Evolutionary conservation across 2,329 filamentous ascomycete species (phyloP), one percentile per base, ranked within the genome.

Genomic region (Colletotrichum filicis): DNA sequence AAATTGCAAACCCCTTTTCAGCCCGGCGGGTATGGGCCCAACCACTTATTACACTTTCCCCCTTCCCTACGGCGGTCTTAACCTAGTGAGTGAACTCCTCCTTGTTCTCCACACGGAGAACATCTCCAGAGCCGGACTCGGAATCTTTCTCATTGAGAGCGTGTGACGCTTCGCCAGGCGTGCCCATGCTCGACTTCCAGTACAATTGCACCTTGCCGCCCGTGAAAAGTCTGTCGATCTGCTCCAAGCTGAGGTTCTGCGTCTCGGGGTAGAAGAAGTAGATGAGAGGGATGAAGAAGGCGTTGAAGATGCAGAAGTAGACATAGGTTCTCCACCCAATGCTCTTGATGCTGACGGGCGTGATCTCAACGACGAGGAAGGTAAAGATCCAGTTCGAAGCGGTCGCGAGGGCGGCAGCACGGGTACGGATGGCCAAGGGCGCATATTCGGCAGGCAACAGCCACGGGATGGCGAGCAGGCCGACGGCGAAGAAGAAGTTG

Each of bases 251-350:
- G 8, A 87, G 78, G 0, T 83, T 82, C 35, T 84, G 84, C 0
- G 87, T 88, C 75, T 88, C 86, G 1, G 85, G 86, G 74, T 85
- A 88, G 77, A 85, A 84, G 75, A 86, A 85, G 76, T 83, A 87
- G 12, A 87, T 83, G 70, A 85, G 80, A 0, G 84, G 84, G 19
- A 87, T 80, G 68, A 82, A 82, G 53, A 73, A 67, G 46, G 80
- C 77, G 74, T 85, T 83, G 75, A 83, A 81, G 71, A 82, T 76
- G 55, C 79, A 77, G 68, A 83, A 84, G 62, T 83, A 80, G 61
- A 83, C 74, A 71, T 83, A 85, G 14, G 82, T 83, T 68, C 77
- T 77, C 79, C 80, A 83, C 14, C 82, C 81, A 49, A 84, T 82
- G 63, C 76, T 80, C 1, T 74, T 74, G 68, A 85, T 83, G 8